Evolutionary conservation across 2,329 filamentous ascomycete genomes (phyloP).

Genomic region (Fusarium newnesense): DNA sequence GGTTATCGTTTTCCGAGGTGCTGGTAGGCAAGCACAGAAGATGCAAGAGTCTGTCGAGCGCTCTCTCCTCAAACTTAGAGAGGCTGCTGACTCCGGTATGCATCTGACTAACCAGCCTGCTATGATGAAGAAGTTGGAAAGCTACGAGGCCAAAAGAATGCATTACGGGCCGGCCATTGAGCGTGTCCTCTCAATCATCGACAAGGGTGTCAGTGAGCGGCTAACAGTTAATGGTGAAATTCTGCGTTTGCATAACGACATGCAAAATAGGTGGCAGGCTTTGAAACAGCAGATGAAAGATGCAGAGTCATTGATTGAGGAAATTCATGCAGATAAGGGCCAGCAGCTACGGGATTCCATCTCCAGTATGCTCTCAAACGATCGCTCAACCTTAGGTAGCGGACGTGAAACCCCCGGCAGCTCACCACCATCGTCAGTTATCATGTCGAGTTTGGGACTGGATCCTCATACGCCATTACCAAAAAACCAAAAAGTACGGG

Average conservation of each 20-base stretch:
- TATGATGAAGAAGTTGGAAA: slow-evolving; percentile 86
- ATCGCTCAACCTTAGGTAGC: slow-evolving; percentile 77
- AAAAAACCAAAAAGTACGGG: slow-evolving; percentile 57
- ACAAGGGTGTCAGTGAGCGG: slow-evolving; percentile 94
- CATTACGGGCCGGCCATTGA: slow-evolving; percentile 96
- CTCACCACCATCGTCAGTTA: slow-evolving; percentile 70
- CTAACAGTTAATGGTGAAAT: slow-evolving; percentile 97
- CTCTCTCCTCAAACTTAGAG: slow-evolving; percentile 83
- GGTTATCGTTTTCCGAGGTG: slow-evolving; percentile 94
- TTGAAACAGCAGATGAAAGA: slow-evolving; percentile 81
- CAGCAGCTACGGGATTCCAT: slow-evolving; percentile 91
- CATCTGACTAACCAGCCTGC: slow-evolving; percentile 76
- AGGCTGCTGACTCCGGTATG: slow-evolving; percentile 79
- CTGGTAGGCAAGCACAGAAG: slow-evolving; percentile 90
- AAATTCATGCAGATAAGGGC: slow-evolving; percentile 72
- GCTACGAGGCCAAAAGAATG: slow-evolving; percentile 92
- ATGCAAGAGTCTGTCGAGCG: slow-evolving; percentile 97
- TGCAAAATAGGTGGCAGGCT: slow-evolving; percentile 82
- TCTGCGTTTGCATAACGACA: slow-evolving; percentile 83
- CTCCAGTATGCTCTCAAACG: slow-evolving; percentile 88
- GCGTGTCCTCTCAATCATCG: slow-evolving; percentile 89
- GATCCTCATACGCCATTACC: slow-evolving; percentile 58
- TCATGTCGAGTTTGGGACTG: slow-evolving; percentile 66
- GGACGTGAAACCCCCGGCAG: slow-evolving; percentile 77
- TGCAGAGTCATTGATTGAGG: slow-evolving; percentile 79